phyloP scores from a whole-genome alignment of 345 rosid genomes.

The Salix arbutifolia region DNA sequence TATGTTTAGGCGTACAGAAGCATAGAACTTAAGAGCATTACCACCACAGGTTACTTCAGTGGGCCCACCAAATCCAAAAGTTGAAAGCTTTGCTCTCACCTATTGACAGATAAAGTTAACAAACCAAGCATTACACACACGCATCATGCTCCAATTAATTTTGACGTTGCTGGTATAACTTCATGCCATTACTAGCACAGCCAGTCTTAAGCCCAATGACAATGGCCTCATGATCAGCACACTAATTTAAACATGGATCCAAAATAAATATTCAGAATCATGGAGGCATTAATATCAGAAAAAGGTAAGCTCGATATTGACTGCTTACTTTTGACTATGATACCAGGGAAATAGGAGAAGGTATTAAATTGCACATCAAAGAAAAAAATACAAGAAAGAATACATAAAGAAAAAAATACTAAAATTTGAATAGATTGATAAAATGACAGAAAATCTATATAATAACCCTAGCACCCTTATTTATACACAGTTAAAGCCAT shows the following conservation, averaged over 20 bases:
- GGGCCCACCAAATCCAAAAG: constrained; percentile 94
- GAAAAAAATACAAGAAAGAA: background rate
- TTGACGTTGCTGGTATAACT: background rate
- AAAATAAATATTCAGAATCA: background rate
- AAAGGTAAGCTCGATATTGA: background rate
- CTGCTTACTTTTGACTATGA: background rate
- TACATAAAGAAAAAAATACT: background rate
- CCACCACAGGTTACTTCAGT: constrained; percentile 97
- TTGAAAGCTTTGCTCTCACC: constrained; percentile 87
- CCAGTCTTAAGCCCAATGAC: background rate
- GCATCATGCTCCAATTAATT: background rate
- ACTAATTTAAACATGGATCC: background rate
- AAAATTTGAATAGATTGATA: no score
- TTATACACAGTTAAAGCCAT: no score
- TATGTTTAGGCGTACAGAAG: constrained; percentile 84
- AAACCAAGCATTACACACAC: background rate
- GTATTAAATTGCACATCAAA: background rate
- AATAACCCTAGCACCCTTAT: no score
- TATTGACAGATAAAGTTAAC: constrained; percentile 20
- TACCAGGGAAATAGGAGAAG: background rate
- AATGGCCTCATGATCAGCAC: background rate
- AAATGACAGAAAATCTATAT: no score
- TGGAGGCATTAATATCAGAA: background rate
- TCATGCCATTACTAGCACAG: background rate
- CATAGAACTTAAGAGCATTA: constrained; percentile 95